Percentiles rank a stretch among this genome's conserved stretches.
These are phyloP conservation scores for Setaria italica DNA, from an alignment of 202 grass and related monocot species.

Conservation along the genomic window DNA sequence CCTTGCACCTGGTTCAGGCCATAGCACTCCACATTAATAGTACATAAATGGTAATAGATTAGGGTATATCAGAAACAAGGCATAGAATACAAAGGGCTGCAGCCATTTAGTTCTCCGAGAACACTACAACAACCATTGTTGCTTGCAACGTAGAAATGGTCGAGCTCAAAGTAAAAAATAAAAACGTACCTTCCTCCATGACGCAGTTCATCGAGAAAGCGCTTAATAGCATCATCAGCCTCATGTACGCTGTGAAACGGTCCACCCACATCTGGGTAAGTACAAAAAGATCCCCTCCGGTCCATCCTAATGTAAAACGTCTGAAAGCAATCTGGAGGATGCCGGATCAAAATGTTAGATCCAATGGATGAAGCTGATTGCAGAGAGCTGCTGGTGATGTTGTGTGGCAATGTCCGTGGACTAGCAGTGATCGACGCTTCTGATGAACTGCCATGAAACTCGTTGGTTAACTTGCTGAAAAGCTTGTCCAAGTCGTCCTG, in stretches of 20 bases:
- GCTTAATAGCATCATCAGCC: neutral
- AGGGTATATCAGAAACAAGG: neutral
- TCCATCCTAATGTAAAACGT: constrained; percentile 17
- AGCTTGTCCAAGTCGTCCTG: neutral
- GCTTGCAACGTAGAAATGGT: neutral
- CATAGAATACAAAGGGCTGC: neutral
- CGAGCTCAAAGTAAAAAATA: neutral
- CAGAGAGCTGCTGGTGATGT: neutral
- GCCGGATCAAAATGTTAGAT: neutral
- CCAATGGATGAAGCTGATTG: neutral
- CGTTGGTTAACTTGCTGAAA: too few relatives aligned
- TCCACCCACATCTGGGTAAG: neutral
- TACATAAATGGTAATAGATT: neutral
- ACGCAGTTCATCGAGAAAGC: neutral
- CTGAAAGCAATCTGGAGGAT: neutral
- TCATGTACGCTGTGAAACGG: neutral
- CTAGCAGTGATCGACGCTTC: neutral
- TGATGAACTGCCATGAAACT: neutral
- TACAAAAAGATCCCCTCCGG: neutral
- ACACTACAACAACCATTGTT: neutral
- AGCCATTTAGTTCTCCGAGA: neutral
- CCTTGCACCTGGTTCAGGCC: neutral
- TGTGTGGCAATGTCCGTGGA: neutral
- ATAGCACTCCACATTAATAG: neutral
- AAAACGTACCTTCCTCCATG: neutral